Evolutionary conservation across 2,329 filamentous ascomycete genomes (phyloP).

Genomic region (Fusarium globosum): DNA sequence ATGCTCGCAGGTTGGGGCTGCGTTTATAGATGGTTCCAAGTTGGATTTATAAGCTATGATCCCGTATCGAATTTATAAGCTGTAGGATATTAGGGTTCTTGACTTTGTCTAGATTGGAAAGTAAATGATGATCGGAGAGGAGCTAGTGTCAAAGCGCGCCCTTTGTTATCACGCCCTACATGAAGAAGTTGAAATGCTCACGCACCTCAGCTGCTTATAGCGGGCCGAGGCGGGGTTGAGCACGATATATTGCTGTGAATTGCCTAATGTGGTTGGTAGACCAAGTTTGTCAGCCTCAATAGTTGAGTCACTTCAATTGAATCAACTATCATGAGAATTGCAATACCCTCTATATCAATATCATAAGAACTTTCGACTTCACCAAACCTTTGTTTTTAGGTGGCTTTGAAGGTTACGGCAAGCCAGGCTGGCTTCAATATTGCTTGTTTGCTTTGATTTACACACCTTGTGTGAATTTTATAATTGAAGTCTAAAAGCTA

Average conservation of each 20-base stretch:
- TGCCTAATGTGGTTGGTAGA: background rate
- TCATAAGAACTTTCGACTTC: background rate
- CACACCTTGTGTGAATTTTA: too few relatives aligned
- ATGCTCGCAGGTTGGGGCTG: background rate
- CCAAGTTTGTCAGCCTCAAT: background rate
- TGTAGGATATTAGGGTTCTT: background rate
- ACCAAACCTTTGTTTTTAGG: background rate
- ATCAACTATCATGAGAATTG: background rate
- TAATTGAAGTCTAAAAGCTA: too few relatives aligned
- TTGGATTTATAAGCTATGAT: constrained; percentile 12
- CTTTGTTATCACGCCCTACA: background rate
- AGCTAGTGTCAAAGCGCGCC: background rate
- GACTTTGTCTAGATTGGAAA: background rate
- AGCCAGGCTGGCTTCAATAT: background rate
- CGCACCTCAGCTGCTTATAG: background rate
- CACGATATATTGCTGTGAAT: background rate
- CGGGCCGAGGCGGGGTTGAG: background rate
- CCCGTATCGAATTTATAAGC: background rate
- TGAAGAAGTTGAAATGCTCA: background rate
- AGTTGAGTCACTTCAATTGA: background rate
- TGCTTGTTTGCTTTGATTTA: background rate
- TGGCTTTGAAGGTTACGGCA: too few relatives aligned
- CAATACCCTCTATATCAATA: background rate
- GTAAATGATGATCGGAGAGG: background rate
- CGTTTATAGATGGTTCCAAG: background rate